Evolutionary conservation across 2,329 filamentous ascomycete genomes (phyloP), one percentile per base, ranked within the genome.

Genomic region (Diplodia scrobiculata): DNA sequence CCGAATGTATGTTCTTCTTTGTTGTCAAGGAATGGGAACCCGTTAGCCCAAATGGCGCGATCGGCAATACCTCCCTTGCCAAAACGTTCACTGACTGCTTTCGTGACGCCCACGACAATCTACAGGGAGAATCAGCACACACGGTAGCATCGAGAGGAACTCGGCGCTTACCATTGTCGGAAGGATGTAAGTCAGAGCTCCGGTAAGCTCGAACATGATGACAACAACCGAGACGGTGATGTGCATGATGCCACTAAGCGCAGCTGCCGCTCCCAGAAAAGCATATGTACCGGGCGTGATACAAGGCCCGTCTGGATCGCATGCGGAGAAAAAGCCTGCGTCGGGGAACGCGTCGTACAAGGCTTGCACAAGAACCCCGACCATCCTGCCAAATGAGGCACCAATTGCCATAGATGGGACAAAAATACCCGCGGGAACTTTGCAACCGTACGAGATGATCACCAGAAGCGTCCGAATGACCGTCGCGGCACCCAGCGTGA

Each of bases 161-260:
- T 2, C 17, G 1, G 41, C 7, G 52, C 80, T 68, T 74, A 84
- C 83, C 95, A 99, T 99, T 14, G 94, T 98, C 0, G 95, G 95
- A 32, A 99, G 81, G 70, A 99, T 98, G 74, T 99, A 99, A 1
- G 93, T 97, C 68, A 98, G 81, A 6, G 95, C 95, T n/a, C 95
- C 95, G 0, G 95, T 99, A 58, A 99, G 84, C 78, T 99, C 95
- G 74, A 98, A 98, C 95, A 99, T 98, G 77, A 99, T 99, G 73
- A 99, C 95, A 1, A 97, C 94, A 10, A 99, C 92, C 0, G 93
- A 96, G 17, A 99, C 88, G 0, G 94, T 97, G 69, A 99, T 91
- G 77, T 98, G 95, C 94, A 98, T 99, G 74, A 98, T 97, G 10
- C 95, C 95, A 76, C 91, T 94, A 27, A 99, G 83, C 0, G 95